Conservation (phyloP, 2,329 filamentous ascomycete species). For the Penicillium sp. region DNA sequence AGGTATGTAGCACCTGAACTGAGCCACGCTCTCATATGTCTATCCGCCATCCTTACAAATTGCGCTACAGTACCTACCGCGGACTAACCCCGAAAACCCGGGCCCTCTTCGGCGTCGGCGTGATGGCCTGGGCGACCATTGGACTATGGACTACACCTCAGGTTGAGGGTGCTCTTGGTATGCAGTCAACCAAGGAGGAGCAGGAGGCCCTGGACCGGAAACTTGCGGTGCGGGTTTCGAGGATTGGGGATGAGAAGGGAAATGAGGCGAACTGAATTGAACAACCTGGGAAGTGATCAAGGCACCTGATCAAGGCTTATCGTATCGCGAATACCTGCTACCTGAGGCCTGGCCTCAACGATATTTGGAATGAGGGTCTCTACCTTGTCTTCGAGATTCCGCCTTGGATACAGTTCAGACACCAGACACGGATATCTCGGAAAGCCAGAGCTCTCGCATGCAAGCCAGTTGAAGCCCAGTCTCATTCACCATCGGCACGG, state of each 20-base stretch:
- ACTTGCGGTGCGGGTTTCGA: constrained; percentile 34
- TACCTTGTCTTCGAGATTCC: background rate
- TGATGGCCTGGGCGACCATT: constrained; percentile 73
- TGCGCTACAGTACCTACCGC: constrained; percentile 62
- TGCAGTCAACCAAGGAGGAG: constrained; percentile 72
- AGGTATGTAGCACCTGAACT: constrained; percentile 26
- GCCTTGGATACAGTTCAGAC: background rate
- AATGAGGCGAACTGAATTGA: constrained; percentile 14
- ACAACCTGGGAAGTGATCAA: background rate
- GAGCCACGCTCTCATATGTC: background rate
- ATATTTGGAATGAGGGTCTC: background rate
- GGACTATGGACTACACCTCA: constrained; percentile 74
- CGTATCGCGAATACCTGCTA: too few species aligned
- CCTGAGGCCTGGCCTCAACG: too few species aligned
- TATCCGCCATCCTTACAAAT: background rate
- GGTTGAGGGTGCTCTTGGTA: constrained; percentile 71
- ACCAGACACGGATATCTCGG: background rate
- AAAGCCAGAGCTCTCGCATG: background rate
- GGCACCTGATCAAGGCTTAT: background rate
- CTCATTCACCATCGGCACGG: background rate
- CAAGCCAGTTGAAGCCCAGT: background rate
- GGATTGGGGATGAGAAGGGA: constrained; percentile 31
- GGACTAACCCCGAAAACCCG: constrained; percentile 70
- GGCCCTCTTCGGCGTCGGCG: constrained; percentile 67
- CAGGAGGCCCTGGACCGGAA: constrained; percentile 61